Percentiles rank a stretch among this genome's conserved stretches.
phyloP scores from a whole-genome alignment of 305 asterid genomes.

The Solanum aculeatissimum region DNA sequence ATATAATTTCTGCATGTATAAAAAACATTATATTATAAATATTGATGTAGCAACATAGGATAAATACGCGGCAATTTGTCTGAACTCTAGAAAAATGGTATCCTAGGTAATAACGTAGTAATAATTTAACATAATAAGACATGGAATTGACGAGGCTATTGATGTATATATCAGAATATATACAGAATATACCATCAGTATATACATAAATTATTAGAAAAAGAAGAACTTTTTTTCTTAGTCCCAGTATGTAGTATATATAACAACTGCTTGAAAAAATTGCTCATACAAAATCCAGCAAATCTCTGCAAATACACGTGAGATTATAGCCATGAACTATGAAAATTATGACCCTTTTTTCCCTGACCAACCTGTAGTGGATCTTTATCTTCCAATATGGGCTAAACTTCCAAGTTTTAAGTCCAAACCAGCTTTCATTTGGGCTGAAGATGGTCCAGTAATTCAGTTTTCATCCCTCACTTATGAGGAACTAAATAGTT shows the following conservation, averaged over 20 bases:
- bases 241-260: background rate
- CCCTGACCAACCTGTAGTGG: conserved; percentile 72
- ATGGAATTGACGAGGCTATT: background rate
- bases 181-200: background rate
- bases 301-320: background rate
- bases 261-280: background rate
- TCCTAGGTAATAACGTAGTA: background rate
- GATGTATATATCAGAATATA: background rate
- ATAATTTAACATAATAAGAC: background rate
- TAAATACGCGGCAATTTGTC: background rate
- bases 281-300: background rate
- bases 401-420: conserved; percentile 44
- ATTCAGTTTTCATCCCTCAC: conserved; percentile 20
- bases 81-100: background rate
- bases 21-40: background rate
- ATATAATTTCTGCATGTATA: background rate
- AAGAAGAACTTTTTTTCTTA: background rate
- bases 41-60: background rate
- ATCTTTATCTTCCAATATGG: conserved; percentile 78
- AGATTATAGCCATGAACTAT: conserved; percentile 22
- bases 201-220: background rate
- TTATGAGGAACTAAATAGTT: conserved; percentile 37
- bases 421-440: conserved; percentile 64
- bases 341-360: conserved; percentile 70
- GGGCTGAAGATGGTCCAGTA: conserved; percentile 34